These are phyloP conservation scores for Vaccinium myrtillus DNA, from an alignment of 148 eudicot species.

Conservation along the genomic window DNA sequence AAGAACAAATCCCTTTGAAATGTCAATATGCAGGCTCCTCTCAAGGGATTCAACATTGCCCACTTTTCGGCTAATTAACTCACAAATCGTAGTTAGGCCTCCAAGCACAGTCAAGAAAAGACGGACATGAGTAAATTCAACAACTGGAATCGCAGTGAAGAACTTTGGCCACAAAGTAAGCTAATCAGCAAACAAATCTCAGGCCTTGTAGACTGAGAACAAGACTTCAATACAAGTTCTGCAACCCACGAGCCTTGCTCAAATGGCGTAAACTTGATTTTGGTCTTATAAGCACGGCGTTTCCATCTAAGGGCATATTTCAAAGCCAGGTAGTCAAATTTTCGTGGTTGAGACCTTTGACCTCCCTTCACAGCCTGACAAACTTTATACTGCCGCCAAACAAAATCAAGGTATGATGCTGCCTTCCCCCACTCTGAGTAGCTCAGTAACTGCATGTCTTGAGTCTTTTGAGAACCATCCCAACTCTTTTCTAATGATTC, in stretches of 20 bases:
- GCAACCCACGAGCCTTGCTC: constrained; percentile 99
- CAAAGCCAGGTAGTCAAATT: constrained; percentile 71
- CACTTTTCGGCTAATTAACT: constrained; percentile 88
- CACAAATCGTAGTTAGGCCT: constrained; percentile 69
- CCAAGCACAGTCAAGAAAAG: constrained; percentile 96
- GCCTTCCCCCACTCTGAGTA: constrained; percentile 98
- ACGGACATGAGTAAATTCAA: constrained; percentile 84
- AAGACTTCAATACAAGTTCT: constrained; percentile 90
- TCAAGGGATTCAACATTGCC: constrained; percentile 77
- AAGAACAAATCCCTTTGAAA: constrained; percentile 97
- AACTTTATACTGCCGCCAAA: constrained; percentile 95
- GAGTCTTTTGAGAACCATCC: constrained; percentile 78
- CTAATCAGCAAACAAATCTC: constrained; percentile 96
- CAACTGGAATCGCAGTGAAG: constrained; percentile 77
- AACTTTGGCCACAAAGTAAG: constrained; percentile 89
- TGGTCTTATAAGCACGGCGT: constrained; percentile 55
- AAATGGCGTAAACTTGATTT: constrained; percentile 69
- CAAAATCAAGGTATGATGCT: constrained; percentile 98
- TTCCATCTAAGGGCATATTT: constrained; percentile 98
- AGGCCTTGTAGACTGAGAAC: constrained; percentile 93
- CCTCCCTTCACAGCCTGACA: constrained; percentile 65
- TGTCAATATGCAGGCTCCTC: constrained; percentile 94
- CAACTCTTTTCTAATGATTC: constrained; percentile 64
- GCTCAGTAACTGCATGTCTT: constrained; percentile 81
- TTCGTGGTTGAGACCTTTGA: constrained; percentile 71